Evolutionary conservation across 2,329 filamentous ascomycete species (phyloP), one percentile per base, ranked within the genome.

Genomic region (Leptodontidium sp.): DNA sequence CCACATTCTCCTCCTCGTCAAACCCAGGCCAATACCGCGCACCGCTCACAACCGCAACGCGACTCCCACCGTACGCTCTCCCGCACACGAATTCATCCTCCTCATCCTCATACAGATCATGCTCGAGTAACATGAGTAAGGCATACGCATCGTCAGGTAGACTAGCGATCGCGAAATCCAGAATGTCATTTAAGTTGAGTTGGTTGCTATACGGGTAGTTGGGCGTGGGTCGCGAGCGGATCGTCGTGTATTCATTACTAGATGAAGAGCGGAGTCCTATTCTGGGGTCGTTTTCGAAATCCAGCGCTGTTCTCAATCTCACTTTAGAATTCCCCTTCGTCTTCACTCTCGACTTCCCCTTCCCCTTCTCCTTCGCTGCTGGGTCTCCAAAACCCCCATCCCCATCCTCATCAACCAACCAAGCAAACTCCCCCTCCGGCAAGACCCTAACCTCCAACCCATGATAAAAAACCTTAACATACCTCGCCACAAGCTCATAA

Each of bases 21-120:
- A 88, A 78, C 0, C 52, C 40, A 0, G 90, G 90, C 58, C 88
- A 81, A 70, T 92, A 91, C 32, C 90, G 80, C 11, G 90, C 88
- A 0, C 81, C 84, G 0, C 86, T 88, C 0, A 93, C 86, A 0
- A 91, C 84, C 0, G 85, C 84, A 1, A 92, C 84, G 4, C 90
- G 82, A 67, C 85, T 88, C 0, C 84, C 87, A 0, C 90, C 90
- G 75, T 89, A 93, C 0, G 90, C 89, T 35, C 89, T 80, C 0
- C 90, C 90, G 70, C 89, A 91, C 64, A 86, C 88, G 73, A 91
- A 93, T 24, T 88, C 85, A 68, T 92, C 90, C 0, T 90, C 86
- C 0, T 90, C 61, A 35, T 76, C 75, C 65, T 77, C 75, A 32
- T 75, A 77, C 5, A 77, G 64, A 59, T 77, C 76, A 49, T 77